Base-by-base conservation (phyloP, 1,284 basidiomycete species). In the Ceratobasidium sp. region DNA sequence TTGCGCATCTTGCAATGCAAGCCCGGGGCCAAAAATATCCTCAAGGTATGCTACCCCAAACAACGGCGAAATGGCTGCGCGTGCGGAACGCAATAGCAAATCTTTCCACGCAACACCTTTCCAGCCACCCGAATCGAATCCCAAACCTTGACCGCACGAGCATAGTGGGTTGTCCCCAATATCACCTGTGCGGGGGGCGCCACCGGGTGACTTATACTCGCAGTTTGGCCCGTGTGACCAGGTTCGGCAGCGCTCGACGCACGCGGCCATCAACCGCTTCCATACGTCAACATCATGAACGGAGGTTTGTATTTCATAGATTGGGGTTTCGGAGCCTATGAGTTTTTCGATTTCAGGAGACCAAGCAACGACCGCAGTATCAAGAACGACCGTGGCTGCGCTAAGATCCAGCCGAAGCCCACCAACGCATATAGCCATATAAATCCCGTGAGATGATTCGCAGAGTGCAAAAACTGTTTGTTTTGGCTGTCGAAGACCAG, bases 221-320 rank as follows among this genome's bases (percentile, higher is more conserved):
- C 69, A 71, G 69, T 71, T 71, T 10, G 54, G 33, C 15, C 56
- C 56, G 40, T 71, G 69, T 20, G 40, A 46, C 69, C 69, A 71
- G 1, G 42, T 61, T 10, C 69, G 69, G 20, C 69, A 71, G 7
- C 69, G 69, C 26, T 71, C 69, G 42, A 71, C 69, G 9, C 20
- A 71, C 2, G 57, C 57, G 10, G 56, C n/a, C 40, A 71, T 20
- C 7, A 71, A 56, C 9, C 56, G 56, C 42, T 71, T 61, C 69
- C 69, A 71, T 4, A 38, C 56, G 17, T 13, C 17, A 44, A 71
- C 69, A 23, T 71, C 69, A 12, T 44, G 67, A 6, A 33, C 33
- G 33, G 33, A 33, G 33, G 67, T 69, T 4, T 20, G 50, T 17
- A 69, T 40, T 33, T 69, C 44, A 17, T 57, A 13, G 10, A 33